Base-by-base conservation (phyloP, 345 rosid genomes). In the Cardiospermum halicacabum region DNA sequence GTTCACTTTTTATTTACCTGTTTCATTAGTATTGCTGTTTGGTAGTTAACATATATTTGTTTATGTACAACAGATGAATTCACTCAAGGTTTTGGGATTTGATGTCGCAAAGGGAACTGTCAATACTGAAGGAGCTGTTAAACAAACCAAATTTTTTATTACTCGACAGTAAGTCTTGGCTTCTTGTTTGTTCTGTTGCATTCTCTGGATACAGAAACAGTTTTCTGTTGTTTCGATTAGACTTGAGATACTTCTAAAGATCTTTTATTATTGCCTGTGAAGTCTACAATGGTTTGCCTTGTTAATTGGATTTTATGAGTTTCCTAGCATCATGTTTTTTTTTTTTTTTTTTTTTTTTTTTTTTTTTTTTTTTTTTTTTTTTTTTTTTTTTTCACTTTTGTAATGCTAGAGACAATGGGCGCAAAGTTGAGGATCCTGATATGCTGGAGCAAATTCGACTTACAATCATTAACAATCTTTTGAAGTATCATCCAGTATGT, bases 401-500 rank as follows among this genome's bases (percentile, higher is more conserved):
- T 63, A 25, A 68, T 77, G 71, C 34, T 68, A 84, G 97, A 75
- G 92, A 83, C 58, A 75, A 82, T 63, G 99, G 99, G 51, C 90
- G 99, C 63, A 94, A 94, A 79, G 96, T 94, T 80, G 99, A 94
- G 70, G 95, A 94, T 79, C 92, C 96, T 62, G 97, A 94, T 70
- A 49, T 81, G 75, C 69, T 94, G 66, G 99, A 94, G 86, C 80
- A 85, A 76, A 89, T 94, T 59, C 96, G 96, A 25, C 87, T 91
- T 61, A 88, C 99, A 37, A 79, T 94, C 76, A 91, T 94, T 64
- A 94, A 80, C 78, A 94, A 94, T 77, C 97, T 94, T 56, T 74
- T 94, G 88, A 81, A 88, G 77, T 94, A 88, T 70, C 99, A 94
- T 80, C 99, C 99, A 32, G 99, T 91, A 63, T 64, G 92, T 76